Evolutionary conservation across 495 filamentous ascomycete genomes (phyloP).

Genomic region (Wilcoxina mikolae): DNA sequence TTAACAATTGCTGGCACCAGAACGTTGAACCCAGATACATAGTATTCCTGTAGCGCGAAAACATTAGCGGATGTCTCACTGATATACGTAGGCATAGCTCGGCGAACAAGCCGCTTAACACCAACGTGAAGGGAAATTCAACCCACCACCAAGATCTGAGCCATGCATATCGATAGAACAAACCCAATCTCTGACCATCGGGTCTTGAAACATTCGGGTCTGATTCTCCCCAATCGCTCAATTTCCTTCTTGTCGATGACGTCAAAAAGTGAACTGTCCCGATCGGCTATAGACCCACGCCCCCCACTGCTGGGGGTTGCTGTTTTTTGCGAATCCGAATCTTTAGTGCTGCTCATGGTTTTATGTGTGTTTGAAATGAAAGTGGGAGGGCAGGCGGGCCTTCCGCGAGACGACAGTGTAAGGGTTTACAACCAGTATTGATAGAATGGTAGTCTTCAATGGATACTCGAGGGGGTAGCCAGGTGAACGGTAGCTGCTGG

Average conservation of each 20-base stretch:
- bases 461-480: neutral
- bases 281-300: neutral
- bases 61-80: neutral
- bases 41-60: constrained; percentile 45
- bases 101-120: too few species aligned
- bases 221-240: constrained; percentile 54
- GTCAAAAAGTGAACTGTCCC: neutral
- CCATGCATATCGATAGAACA: constrained; percentile 56
- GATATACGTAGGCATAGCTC: neutral
- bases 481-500: neutral
- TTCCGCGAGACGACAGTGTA: too few species aligned
- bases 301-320: neutral
- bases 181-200: constrained; percentile 52
- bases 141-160: constrained; percentile 55
- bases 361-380: neutral
- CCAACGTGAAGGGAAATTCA: neutral
- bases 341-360: neutral
- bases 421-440: neutral
- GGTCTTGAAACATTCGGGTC: constrained; percentile 50
- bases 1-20: constrained; percentile 53
- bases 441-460: neutral
- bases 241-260: constrained; percentile 32
- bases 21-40: constrained; percentile 75
- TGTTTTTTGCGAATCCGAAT: neutral
- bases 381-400: neutral